A percentile compares a stretch with the other conserved stretches of the same genome.
Conservation (phyloP, 805 yeast species). For the Saccharomycopsis fermentans region DNA sequence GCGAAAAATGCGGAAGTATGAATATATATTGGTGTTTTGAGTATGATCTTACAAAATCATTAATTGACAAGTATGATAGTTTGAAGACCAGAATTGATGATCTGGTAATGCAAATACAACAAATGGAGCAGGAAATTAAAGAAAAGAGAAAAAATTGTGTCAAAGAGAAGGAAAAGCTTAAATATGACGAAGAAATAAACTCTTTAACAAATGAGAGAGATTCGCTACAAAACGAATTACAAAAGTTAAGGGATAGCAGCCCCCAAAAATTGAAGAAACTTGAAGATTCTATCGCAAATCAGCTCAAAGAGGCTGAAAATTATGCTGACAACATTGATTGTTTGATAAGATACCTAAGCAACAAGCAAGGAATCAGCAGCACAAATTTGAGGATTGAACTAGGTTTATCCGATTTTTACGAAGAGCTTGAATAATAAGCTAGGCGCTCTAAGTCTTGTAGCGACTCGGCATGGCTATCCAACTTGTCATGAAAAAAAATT, state of each 20-base stretch:
- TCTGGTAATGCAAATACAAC: background rate
- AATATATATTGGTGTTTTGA: constrained; percentile 43
- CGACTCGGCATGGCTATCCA: background rate
- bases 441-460: too few species aligned
- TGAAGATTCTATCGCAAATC: background rate
- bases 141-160: background rate
- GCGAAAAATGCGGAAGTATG: constrained; percentile 46
- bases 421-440: constrained; percentile 19
- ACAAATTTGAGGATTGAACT: constrained; percentile 29
- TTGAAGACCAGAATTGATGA: background rate
- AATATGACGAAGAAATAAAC: background rate
- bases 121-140: background rate
- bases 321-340: constrained; percentile 34
- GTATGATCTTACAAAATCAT: constrained; percentile 21
- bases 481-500: background rate
- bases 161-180: background rate
- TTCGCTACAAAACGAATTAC: constrained; percentile 13
- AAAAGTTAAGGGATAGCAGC: constrained; percentile 7
- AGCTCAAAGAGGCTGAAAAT: constrained; percentile 22
- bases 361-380: constrained; percentile 24
- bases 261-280: background rate
- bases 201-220: constrained; percentile 1
- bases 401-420: constrained; percentile 35
- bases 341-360: constrained; percentile 29
- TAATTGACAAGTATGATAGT: constrained; percentile 9